Conservation (phyloP, 2,329 filamentous ascomycete species). For the Scopulariopsis brevicaulis region DNA sequence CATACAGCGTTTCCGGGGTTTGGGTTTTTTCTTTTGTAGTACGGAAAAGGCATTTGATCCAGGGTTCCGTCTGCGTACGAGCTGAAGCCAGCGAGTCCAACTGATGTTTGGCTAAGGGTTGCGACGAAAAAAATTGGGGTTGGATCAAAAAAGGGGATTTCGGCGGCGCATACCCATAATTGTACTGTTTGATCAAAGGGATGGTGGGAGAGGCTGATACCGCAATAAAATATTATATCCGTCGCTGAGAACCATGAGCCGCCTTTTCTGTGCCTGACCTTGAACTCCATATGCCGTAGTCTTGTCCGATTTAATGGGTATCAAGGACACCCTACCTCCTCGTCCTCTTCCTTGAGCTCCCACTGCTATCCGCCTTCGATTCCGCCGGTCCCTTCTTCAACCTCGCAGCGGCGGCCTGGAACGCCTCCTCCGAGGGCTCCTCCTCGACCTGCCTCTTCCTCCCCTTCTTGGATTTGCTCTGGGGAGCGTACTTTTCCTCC, state of each 20-base stretch:
- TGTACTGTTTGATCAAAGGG: neutral
- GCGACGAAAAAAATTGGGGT: neutral
- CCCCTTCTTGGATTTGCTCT: conserved; percentile 33
- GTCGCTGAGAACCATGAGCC: neutral
- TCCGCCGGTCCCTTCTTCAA: conserved; percentile 24
- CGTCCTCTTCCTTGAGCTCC: neutral
- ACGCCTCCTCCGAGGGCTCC: conserved; percentile 49
- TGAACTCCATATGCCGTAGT: neutral
- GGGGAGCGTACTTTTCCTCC: conserved; percentile 60
- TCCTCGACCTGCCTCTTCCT: conserved; percentile 49
- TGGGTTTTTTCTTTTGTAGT: neutral
- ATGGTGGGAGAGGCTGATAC: neutral
- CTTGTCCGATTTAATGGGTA: neutral
- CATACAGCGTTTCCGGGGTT: neutral
- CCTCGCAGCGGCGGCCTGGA: conserved; percentile 42
- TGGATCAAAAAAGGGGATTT: neutral
- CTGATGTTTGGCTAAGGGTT: neutral
- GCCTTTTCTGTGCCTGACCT: neutral
- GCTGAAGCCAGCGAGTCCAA: neutral
- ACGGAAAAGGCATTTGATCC: neutral
- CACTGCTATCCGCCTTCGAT: conserved; percentile 2
- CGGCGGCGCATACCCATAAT: neutral
- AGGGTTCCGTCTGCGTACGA: neutral
- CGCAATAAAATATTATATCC: neutral
- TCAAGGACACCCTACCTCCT: neutral